Evolutionary conservation across 306 rosid genomes (phyloP).

Genomic region (Inga leiocalycina): DNA sequence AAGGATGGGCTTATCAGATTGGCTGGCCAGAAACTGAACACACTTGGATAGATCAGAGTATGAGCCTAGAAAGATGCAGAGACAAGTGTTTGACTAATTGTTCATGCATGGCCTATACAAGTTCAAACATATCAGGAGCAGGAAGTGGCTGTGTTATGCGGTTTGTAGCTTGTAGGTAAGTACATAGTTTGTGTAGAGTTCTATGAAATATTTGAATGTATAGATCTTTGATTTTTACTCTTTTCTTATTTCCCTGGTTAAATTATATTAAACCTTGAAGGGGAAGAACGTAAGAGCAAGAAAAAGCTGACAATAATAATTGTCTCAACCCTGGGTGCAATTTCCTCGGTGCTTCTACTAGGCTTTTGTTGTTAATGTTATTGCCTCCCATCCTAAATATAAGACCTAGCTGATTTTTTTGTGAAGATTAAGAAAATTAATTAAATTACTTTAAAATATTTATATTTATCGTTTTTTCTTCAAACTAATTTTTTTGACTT

Average conservation of each 20-base stretch:
- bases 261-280: background rate
- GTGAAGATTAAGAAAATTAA: no score
- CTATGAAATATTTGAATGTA: no score
- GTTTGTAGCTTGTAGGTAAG: background rate
- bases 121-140: background rate
- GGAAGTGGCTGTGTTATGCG: background rate
- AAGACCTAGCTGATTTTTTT: no score
- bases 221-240: background rate
- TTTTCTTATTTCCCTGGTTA: no score
- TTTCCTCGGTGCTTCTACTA: no score
- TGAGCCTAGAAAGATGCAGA: constrained; percentile 1
- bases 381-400: no score
- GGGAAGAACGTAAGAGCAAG: background rate
- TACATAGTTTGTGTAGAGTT: background rate
- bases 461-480: no score
- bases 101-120: constrained; percentile 38
- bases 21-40: constrained; percentile 2
- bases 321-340: background rate
- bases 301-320: background rate
- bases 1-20: constrained; percentile 26
- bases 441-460: no score
- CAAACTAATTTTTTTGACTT: no score
- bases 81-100: constrained; percentile 31
- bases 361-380: background rate
- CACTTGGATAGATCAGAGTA: constrained; percentile 13